Conservation (phyloP, 495 filamentous ascomycete species). For the Aspergillus funiculosus region DNA sequence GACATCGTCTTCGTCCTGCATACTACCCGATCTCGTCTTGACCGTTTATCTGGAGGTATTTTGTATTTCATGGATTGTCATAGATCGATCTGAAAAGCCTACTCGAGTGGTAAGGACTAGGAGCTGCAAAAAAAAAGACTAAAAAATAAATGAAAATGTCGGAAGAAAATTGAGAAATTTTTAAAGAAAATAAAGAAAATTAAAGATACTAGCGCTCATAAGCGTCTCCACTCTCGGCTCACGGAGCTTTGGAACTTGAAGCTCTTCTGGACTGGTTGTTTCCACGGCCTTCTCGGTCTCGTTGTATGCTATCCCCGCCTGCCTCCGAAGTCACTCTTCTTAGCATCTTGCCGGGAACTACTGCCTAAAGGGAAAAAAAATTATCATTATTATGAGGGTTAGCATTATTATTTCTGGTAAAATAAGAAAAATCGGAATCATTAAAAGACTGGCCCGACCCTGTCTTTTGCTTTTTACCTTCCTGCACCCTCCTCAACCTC, state of each 20-base stretch:
- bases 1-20: no score
- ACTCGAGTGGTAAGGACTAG: no score
- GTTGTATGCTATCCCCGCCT: constrained; percentile 29
- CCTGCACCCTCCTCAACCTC: constrained; percentile 4
- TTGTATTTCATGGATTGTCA: no score
- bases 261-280: constrained; percentile 15
- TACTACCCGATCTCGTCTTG: no score
- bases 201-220: constrained; percentile 6
- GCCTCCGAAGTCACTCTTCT: constrained; percentile 17
- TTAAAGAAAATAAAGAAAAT: constrained; percentile 4
- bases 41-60: no score
- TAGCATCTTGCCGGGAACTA: constrained; percentile 19
- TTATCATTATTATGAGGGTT: no score
- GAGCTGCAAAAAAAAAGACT: background rate
- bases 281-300: constrained; percentile 31
- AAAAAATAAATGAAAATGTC: background rate
- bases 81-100: no score
- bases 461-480: constrained; percentile 9
- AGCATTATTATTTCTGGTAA: no score
- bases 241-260: constrained; percentile 18
- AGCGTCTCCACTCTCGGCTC: constrained; percentile 19
- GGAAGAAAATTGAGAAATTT: background rate
- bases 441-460: constrained; percentile 16
- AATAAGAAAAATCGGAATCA: constrained; percentile 14
- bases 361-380: constrained; percentile 2